Percentiles rank a stretch among this genome's conserved stretches.
phyloP scores from a whole-genome alignment of 257 asterid species.

The Plantago major region DNA sequence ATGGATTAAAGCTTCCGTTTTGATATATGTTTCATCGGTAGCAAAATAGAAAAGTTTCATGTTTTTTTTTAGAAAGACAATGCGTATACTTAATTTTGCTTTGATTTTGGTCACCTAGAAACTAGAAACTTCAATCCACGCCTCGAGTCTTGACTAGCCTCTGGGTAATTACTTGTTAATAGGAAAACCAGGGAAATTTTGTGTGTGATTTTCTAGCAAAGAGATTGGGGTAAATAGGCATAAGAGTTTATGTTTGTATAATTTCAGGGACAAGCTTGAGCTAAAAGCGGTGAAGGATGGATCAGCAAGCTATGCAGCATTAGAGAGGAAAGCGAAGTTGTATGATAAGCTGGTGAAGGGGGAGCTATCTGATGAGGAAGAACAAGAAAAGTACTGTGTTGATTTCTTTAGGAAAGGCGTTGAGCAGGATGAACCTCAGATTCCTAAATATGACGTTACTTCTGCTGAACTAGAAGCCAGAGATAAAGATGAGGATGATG shows the following conservation, averaged over 20 bases:
- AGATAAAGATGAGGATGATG: conserved; percentile 40
- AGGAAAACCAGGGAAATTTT: too few relatives aligned
- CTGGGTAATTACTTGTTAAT: too few relatives aligned
- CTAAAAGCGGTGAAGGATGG: conserved; percentile 86
- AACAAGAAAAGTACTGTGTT: conserved; percentile 84
- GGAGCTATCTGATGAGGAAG: conserved; percentile 93
- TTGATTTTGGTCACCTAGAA: too few relatives aligned
- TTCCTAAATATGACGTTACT: conserved; percentile 29
- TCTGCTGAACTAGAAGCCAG: conserved; percentile 28
- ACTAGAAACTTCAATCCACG: too few relatives aligned
- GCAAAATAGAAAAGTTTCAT: too few relatives aligned
- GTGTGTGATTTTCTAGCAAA: not conserved
- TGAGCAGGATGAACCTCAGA: conserved; percentile 33
- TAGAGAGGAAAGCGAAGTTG: conserved; percentile 83
- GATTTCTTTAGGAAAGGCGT: conserved; percentile 84
- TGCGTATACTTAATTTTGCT: too few relatives aligned
- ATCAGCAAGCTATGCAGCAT: conserved; percentile 84
- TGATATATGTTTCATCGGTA: too few relatives aligned
- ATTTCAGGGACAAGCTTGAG: conserved; percentile 87
- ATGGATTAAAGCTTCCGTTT: too few relatives aligned
- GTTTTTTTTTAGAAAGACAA: too few relatives aligned
- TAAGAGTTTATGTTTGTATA: not conserved
- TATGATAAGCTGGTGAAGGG: conserved; percentile 77
- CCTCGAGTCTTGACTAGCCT: too few relatives aligned
- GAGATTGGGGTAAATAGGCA: not conserved